A percentile compares a stretch with the other conserved stretches of the same genome.
Evolutionary conservation across 257 asterid species (phyloP).

Genomic region (Plantago ovata): DNA sequence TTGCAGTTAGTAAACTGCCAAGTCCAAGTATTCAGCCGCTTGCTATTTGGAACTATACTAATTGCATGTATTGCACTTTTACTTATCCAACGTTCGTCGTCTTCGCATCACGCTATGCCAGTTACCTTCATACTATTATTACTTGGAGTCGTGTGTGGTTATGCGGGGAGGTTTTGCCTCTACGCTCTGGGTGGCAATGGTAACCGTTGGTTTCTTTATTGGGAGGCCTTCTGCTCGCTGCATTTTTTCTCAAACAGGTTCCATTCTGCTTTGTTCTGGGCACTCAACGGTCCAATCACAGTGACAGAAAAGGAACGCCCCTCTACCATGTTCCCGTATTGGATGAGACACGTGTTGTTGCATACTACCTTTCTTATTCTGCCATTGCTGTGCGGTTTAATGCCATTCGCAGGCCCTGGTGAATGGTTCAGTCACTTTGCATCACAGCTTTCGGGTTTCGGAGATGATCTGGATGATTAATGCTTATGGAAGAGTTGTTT

Average conservation of each 20-base stretch:
- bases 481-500: background rate
- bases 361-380: constrained; percentile 39
- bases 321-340: constrained; percentile 36
- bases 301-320: constrained; percentile 29
- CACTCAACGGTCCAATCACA: constrained; percentile 62
- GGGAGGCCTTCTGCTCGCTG: constrained; percentile 63
- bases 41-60: constrained; percentile 63
- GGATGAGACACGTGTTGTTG: constrained; percentile 51
- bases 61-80: constrained; percentile 46
- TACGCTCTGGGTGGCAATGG: constrained; percentile 87
- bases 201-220: constrained; percentile 52
- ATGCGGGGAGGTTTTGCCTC: constrained; percentile 72
- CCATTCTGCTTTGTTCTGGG: constrained; percentile 39
- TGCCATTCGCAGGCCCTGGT: constrained; percentile 73
- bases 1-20: constrained; percentile 64
- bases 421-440: constrained; percentile 75
- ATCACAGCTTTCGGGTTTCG: constrained; percentile 18
- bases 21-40: constrained; percentile 61
- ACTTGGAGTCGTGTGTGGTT: constrained; percentile 59
- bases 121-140: constrained; percentile 65
- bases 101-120: constrained; percentile 77
- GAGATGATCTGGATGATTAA: constrained; percentile 32
- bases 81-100: constrained; percentile 63
- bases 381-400: constrained; percentile 71
- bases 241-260: constrained; percentile 61